Base-by-base conservation (phyloP, 176 grass and related monocot genomes). In the Paspalum notatum region DNA sequence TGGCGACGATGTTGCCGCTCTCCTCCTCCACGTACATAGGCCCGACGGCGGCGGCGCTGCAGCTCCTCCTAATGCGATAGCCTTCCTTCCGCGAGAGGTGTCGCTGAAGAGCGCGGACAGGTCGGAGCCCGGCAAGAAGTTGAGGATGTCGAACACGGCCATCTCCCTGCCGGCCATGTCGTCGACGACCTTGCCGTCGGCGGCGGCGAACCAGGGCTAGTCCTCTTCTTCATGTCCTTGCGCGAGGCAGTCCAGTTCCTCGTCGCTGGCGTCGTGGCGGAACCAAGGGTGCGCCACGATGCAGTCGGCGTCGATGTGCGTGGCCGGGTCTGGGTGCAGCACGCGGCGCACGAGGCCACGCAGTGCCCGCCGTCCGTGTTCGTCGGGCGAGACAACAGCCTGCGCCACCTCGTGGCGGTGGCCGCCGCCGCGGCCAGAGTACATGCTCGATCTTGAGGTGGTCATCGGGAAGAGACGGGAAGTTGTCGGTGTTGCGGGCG, bases 141-240 rank as follows among this genome's bases (percentile, higher is more conserved):
- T 76, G 0, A 98, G 89, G 38, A 98, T 90, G 75, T 94, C 95
- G 76, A 98, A 98, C 43, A 92, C 95, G 2, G 91, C 92, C 80
- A 92, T 84, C 17, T 74, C 87, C 6, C 86, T 60, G 5, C 0
- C 5, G 1, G 67, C 74, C 27, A 72, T 71, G 8, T 65, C 79
- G 1, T 68, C 70, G 15, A 57, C 68, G n/a, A 1, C n/a, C 80
- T 90, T 86, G 21, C 71, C 20, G 49, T 90, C n/a, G n/a, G 1
- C 57, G 0, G 65, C 39, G 62, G 80, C 83, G 49, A 91, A 83
- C 55, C 57, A 82, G 0, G 12, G 49, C 10, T 63, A 75, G 13
- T 81, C 85, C 14, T 83, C 74, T 13, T 85, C 80, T 7, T 79
- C 72, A 50, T 76, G 68, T 1, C 60, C 81, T 22, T 71, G 80